Conservation (phyloP, 2,329 filamentous ascomycete species). For the Colletotrichum cordylinicola region DNA sequence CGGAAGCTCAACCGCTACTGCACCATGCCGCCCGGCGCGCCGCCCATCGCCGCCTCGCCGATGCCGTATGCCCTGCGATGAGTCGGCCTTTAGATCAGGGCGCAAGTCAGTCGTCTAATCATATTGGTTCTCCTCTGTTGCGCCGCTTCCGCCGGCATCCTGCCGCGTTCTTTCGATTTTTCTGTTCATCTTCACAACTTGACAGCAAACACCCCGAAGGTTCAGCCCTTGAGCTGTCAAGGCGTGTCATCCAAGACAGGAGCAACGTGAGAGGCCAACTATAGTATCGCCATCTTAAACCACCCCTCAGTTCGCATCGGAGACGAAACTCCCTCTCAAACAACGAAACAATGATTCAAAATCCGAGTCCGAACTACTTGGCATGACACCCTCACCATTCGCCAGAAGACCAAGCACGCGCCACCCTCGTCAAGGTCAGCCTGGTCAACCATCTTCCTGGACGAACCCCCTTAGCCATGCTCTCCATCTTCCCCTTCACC, state of each 20-base stretch:
- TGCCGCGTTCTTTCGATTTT: not conserved
- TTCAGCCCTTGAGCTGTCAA: not conserved
- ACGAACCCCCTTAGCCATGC: not conserved
- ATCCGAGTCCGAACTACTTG: conserved; percentile 10
- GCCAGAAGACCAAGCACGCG: not conserved
- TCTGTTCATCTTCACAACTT: not conserved
- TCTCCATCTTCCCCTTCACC: not conserved
- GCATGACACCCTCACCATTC: not conserved
- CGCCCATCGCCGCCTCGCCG: not conserved
- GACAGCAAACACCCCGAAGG: not conserved
- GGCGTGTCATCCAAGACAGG: not conserved
- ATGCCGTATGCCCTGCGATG: not conserved
- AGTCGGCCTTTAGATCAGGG: not conserved
- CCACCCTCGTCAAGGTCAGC: not conserved
- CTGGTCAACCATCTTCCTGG: not conserved
- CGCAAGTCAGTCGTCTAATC: not conserved
- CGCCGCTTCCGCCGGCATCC: not conserved
- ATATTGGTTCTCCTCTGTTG: not conserved
- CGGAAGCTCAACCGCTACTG: not conserved
- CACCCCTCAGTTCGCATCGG: not conserved
- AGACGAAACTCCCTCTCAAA: not conserved
- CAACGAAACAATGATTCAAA: not conserved
- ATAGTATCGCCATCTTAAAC: not conserved
- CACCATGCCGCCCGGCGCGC: not conserved
- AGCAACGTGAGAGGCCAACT: not conserved